These are phyloP conservation scores for Yarrowia hollandica DNA, from an alignment of 805 yeast species.

Conservation along the genomic window DNA sequence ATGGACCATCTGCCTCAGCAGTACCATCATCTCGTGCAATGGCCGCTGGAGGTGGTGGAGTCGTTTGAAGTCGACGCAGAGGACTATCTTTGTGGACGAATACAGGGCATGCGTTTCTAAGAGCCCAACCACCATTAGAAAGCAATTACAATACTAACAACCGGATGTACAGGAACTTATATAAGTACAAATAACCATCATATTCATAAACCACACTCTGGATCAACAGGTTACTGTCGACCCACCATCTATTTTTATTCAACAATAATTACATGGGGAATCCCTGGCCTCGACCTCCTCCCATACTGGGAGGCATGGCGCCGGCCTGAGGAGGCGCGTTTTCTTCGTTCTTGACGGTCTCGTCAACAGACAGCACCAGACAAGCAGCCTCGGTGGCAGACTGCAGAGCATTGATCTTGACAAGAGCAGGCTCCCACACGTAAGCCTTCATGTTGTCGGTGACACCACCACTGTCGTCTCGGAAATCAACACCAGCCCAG, in stretches of 20 bases:
- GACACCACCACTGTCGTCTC: constrained; percentile 40
- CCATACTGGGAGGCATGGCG: constrained; percentile 33
- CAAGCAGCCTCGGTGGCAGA: constrained; percentile 98
- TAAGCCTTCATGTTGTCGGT: constrained; percentile 81
- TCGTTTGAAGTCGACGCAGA: neutral
- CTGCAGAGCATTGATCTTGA: constrained; percentile 87
- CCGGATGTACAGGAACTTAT: too few species aligned
- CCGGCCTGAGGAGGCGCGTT: constrained; percentile 43
- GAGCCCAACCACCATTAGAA: too few species aligned
- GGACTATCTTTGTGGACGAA: neutral
- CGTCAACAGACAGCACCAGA: constrained; percentile 90
- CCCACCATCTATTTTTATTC: too few species aligned
- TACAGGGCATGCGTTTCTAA: neutral
- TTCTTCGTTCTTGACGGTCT: constrained; percentile 59
- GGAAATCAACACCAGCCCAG: constrained; percentile 91
- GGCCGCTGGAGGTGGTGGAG: neutral
- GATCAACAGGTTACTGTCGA: too few species aligned
- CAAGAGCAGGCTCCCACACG: constrained; percentile 98
- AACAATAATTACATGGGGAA: constrained; percentile 27
- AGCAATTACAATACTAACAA: neutral
- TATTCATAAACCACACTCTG: too few species aligned
- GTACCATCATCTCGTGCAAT: neutral
- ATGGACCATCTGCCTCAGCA: neutral
- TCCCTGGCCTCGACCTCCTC: constrained; percentile 34
- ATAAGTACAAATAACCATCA: too few species aligned